Percentiles rank a stretch among this genome's conserved stretches.
These are phyloP conservation scores for Colletotrichum phormii DNA, from an alignment of 2,329 filamentous ascomycete species.

Conservation along the genomic window DNA sequence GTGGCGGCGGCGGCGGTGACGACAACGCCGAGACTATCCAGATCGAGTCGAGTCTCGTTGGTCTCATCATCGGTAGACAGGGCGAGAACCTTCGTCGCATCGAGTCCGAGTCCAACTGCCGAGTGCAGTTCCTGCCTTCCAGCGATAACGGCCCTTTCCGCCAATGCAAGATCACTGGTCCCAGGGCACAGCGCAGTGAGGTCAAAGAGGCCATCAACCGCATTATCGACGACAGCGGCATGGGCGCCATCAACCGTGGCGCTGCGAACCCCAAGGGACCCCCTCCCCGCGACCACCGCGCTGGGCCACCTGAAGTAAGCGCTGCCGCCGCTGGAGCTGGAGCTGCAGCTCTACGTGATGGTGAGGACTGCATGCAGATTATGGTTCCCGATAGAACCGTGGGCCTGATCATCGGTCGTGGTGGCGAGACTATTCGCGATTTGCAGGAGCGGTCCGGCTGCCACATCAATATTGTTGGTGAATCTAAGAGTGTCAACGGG, in stretches of 20 bases:
- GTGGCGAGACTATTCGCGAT: constrained; percentile 92
- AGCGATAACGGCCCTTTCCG: constrained; percentile 79
- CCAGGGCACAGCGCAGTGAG: constrained; percentile 76
- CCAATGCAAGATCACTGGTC: constrained; percentile 88
- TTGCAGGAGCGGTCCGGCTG: constrained; percentile 93
- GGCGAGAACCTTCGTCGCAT: constrained; percentile 90
- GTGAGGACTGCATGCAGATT: constrained; percentile 89
- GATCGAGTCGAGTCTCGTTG: constrained; percentile 88
- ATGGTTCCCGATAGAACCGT: constrained; percentile 96
- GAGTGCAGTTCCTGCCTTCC: constrained; percentile 88
- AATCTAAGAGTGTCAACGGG: constrained; percentile 92
- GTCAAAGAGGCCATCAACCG: constrained; percentile 87
- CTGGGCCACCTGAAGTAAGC: constrained; percentile 45
- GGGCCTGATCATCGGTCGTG: constrained; percentile 92
- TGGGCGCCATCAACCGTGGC: constrained; percentile 60
- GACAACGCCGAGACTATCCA: constrained; percentile 85
- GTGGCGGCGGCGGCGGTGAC: constrained; percentile 61
- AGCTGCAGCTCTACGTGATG: constrained; percentile 71
- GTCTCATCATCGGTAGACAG: constrained; percentile 89
- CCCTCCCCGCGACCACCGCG: constrained; percentile 46
- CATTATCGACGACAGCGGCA: constrained; percentile 85
- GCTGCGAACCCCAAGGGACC: constrained; percentile 52
- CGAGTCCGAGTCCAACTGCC: constrained; percentile 83
- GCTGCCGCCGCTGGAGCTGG: constrained; percentile 46
- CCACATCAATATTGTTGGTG: constrained; percentile 94